Evolutionary conservation across 805 yeast species (phyloP).

Genomic region (Groenewaldozyma tartarivorans): DNA sequence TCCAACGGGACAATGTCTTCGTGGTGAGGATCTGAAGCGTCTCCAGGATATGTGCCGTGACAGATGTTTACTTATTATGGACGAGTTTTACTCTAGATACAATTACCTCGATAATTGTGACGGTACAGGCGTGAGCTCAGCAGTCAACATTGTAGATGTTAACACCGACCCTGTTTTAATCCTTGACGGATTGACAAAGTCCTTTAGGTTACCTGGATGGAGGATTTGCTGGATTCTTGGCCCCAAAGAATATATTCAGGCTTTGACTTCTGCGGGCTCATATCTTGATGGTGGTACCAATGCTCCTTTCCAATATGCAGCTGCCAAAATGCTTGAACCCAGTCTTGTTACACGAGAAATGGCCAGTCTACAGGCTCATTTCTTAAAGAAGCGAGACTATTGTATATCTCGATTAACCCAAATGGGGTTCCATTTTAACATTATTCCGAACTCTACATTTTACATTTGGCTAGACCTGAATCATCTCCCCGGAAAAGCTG

Average conservation of each 20-base stretch:
- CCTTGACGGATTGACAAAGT: slow-evolving; percentile 51
- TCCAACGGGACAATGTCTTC: slow-evolving; percentile 50
- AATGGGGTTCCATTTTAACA: slow-evolving; percentile 46
- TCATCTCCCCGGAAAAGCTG: slow-evolving; percentile 46
- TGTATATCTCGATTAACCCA: slow-evolving; percentile 37
- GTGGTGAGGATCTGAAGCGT: slow-evolving; percentile 36
- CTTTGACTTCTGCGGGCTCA: slow-evolving; percentile 50
- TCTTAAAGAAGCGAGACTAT: slow-evolving; percentile 48
- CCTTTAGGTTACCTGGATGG: slow-evolving; percentile 57
- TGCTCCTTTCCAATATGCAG: slow-evolving; percentile 53
- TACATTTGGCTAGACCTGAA: slow-evolving; percentile 50
- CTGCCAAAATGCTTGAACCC: slow-evolving; percentile 47
- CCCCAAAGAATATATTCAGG: slow-evolving; percentile 48
- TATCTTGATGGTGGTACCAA: slow-evolving; percentile 53
- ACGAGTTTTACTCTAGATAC: slow-evolving; percentile 52
- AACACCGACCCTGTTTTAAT: slow-evolving; percentile 50
- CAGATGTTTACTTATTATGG: slow-evolving; percentile 50
- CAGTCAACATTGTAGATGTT: slow-evolving; percentile 44
- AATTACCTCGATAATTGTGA: slow-evolving; percentile 44
- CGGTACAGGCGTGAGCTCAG: slow-evolving; percentile 44
- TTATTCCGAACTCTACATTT: slow-evolving; percentile 48
- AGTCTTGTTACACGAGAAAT: slow-evolving; percentile 40
- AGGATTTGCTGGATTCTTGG: slow-evolving; percentile 56
- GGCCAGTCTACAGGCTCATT: slow-evolving; percentile 48
- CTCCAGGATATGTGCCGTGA: slow-evolving; percentile 44